phyloP scores from a whole-genome alignment of 176 grass and related monocot species.

The Oryza punctata region DNA sequence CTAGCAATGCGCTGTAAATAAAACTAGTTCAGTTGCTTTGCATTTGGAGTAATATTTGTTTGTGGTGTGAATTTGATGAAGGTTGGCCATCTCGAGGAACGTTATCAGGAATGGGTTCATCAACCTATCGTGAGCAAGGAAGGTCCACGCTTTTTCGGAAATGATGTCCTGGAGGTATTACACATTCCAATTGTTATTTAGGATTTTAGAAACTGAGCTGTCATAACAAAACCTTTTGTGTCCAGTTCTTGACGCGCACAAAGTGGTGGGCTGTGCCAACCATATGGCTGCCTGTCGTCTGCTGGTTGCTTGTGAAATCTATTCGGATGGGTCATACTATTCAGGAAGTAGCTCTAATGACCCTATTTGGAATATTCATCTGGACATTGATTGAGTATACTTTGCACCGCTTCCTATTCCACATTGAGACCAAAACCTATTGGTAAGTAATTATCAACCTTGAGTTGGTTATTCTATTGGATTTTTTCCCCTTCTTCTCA shows the following conservation, averaged over 20 bases:
- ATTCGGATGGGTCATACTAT: slow-evolving; percentile 63
- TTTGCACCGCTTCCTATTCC: slow-evolving; percentile 94
- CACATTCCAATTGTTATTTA: not conserved
- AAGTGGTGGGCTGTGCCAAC: slow-evolving; percentile 88
- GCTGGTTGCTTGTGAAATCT: slow-evolving; percentile 53
- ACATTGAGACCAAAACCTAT: slow-evolving; percentile 76
- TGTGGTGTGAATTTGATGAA: slow-evolving; percentile 30
- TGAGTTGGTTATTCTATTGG: not conserved
- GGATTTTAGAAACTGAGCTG: not conserved
- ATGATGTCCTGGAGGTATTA: slow-evolving; percentile 70
- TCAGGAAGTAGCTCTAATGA: slow-evolving; percentile 54
- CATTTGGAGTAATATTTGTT: not conserved
- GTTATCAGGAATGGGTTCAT: slow-evolving; percentile 97
- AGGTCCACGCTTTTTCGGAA: slow-evolving; percentile 76
- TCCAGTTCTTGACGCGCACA: slow-evolving; percentile 84
- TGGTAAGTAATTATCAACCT: slow-evolving; percentile 47
- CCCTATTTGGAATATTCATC: slow-evolving; percentile 63
- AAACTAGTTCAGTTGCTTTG: not conserved
- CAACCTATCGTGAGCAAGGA: slow-evolving; percentile 93
- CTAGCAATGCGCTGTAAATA: not conserved
- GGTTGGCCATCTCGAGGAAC: slow-evolving; percentile 89
- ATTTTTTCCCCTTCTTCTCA: not conserved
- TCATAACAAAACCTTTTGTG: not conserved
- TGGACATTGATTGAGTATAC: slow-evolving; percentile 91
- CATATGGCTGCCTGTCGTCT: slow-evolving; percentile 93